Base-by-base conservation (phyloP, 1,139 yeast genomes). In the Magnusiomyces suaveolens region DNA sequence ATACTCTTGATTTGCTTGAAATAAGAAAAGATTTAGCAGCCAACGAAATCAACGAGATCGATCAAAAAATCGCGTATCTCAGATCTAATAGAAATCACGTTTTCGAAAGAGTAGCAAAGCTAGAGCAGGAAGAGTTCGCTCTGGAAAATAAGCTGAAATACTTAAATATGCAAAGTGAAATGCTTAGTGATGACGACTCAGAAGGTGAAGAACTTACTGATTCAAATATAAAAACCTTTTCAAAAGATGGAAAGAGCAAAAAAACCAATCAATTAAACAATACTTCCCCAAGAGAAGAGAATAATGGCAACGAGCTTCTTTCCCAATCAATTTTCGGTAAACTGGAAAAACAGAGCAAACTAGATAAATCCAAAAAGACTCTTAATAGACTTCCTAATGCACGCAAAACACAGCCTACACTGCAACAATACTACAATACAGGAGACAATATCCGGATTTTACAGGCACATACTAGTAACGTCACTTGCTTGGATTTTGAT, bases 21-120 rank as follows among this genome's bases (percentile, higher is more conserved):
- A 75, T 84, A 33, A 76, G 84, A 53, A 83, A 84, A 66, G 82
- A 82, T 29, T 67, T 83, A 39, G 82, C 86, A 0, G 75, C 84
- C 0, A 75, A 74, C 59, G 89, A 84, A 62, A 80, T 84, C 51
- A 68, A 71, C 52, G 89, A 82, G 56, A 73, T 84, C 46, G 89
- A 84, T 63, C 65, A 66, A 48, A 76, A 81, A 60, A 76, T 84
- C 48, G 73, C 75, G 50, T 75, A 74, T 60, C 64, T 84, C 50
- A 76, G 78, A 55, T 62, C 69, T 18, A 71, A 76, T 69, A 73
- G 88, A 53, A 72, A 75, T 55, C 63, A 74, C 24, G 78, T 82
- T 29, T 78, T 82, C 60, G 80, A 81, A 58, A 71, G 80, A 58
- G 77, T 84, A 48, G 82, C 83, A 1, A 71, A 70, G 47, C 73